These are phyloP conservation scores for Tolypocladium nubicola DNA, from an alignment of 2,329 filamentous ascomycete genomes.

Conservation along the genomic window DNA sequence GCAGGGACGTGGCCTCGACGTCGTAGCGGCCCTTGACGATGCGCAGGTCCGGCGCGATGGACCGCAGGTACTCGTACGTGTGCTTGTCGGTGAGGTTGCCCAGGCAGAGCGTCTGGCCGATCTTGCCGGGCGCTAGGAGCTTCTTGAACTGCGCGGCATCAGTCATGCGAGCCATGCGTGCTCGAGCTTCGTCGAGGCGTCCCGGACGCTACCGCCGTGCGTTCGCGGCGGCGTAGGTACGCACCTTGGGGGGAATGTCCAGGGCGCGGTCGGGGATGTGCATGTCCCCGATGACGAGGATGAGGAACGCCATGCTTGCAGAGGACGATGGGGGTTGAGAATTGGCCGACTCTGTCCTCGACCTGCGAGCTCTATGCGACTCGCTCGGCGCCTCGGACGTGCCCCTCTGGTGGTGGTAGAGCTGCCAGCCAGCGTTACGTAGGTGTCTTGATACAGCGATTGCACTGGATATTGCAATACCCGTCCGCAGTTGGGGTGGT, in stretches of 20 bases:
- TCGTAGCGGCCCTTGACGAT: slow-evolving; percentile 59
- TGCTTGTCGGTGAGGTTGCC: slow-evolving; percentile 72
- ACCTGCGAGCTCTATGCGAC: neutral
- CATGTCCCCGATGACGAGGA: slow-evolving; percentile 85
- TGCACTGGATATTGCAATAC: slow-evolving; percentile 1
- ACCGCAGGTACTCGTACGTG: slow-evolving; percentile 71
- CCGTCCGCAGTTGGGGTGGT: neutral
- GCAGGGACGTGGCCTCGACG: slow-evolving; percentile 54
- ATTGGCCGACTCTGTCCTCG: slow-evolving; percentile 6
- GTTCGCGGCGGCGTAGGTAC: neutral
- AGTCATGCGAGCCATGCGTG: neutral
- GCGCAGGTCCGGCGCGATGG: slow-evolving; percentile 61
- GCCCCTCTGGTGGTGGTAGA: neutral
- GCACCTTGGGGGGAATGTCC: slow-evolving; percentile 82
- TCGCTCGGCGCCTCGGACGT: neutral
- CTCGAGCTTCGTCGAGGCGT: neutral
- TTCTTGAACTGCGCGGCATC: slow-evolving; percentile 59
- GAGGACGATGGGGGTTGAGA: slow-evolving; percentile 7
- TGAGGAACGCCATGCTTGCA: slow-evolving; percentile 70
- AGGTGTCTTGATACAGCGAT: slow-evolving; percentile 18
- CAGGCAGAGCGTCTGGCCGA: slow-evolving; percentile 69
- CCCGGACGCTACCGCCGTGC: neutral
- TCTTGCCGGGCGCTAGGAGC: slow-evolving; percentile 73
- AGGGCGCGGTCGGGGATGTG: slow-evolving; percentile 89
- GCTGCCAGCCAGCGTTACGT: neutral